phyloP scores from a whole-genome alignment of 1,139 yeast genomes.

The Yamadazyma sp. region DNA sequence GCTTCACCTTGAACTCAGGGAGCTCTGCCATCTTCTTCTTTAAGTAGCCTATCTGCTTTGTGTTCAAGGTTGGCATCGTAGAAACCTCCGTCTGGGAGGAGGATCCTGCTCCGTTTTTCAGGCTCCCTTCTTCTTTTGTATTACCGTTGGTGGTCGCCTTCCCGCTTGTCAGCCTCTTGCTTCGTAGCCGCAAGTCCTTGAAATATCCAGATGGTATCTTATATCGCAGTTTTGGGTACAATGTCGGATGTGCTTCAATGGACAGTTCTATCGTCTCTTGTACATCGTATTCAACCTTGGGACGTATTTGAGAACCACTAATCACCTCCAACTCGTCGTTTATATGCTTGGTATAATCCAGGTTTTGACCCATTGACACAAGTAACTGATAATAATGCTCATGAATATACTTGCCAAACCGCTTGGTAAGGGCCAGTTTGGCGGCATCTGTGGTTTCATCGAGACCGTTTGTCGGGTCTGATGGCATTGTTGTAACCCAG shows the following conservation, averaged over 20 bases:
- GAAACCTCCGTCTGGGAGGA: no score
- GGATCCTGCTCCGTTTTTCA: no score
- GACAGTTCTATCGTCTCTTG: not conserved
- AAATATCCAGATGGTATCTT: not conserved
- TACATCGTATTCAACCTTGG: not conserved
- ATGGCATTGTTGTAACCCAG: no score
- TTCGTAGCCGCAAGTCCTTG: not conserved
- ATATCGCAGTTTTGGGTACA: not conserved
- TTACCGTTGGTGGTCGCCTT: not conserved
- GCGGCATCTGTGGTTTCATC: not conserved
- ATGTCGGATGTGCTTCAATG: not conserved
- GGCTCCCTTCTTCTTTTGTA: no score
- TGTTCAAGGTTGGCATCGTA: not conserved
- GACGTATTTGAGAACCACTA: no score
- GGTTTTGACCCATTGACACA: no score
- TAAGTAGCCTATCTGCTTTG: not conserved
- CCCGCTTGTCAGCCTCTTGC: not conserved
- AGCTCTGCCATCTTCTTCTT: slow-evolving; percentile 1
- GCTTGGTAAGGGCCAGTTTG: not conserved
- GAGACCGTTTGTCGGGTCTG: not conserved
- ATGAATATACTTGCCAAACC: not conserved
- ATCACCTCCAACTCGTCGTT: not conserved
- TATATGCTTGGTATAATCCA: no score
- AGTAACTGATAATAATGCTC: not conserved
- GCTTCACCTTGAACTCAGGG: not conserved